Percentiles rank a stretch among this genome's conserved stretches.
Conservation (phyloP, 495 filamentous ascomycete species). For the Apodospora peruviana region DNA sequence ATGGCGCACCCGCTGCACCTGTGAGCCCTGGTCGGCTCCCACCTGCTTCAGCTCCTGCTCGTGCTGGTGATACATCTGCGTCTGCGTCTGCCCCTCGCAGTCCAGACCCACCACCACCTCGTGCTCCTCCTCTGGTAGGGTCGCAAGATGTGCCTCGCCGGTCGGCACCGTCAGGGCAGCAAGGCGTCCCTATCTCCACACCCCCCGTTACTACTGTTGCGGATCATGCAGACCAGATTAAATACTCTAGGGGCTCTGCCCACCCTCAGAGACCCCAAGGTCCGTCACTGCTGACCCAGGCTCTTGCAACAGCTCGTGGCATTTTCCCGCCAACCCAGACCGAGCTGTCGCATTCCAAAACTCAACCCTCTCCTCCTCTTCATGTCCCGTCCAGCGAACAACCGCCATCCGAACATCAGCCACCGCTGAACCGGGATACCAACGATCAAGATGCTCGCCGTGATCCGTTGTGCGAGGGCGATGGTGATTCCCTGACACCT, state of each 20-base stretch:
- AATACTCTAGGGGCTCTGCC: slow-evolving; percentile 39
- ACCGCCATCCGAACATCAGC: slow-evolving; percentile 5
- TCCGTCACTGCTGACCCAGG: slow-evolving; percentile 45
- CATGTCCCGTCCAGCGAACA: slow-evolving; percentile 14
- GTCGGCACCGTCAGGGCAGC: slow-evolving; percentile 20
- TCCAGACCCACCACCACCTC: slow-evolving; percentile 7
- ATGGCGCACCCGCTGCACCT: slow-evolving; percentile 46
- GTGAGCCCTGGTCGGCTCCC: slow-evolving; percentile 35
- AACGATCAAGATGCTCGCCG: slow-evolving; percentile 21
- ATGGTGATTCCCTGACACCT: slow-evolving; percentile 25
- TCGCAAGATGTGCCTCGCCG: slow-evolving; percentile 18
- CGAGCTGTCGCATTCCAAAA: slow-evolving; percentile 22
- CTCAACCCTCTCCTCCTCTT: slow-evolving; percentile 7
- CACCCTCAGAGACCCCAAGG: slow-evolving; percentile 34
- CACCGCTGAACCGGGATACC: slow-evolving; percentile 10
- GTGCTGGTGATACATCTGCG: slow-evolving; percentile 6
- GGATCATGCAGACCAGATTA: slow-evolving; percentile 37
- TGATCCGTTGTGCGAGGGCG: slow-evolving; percentile 20
- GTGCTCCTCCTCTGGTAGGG: slow-evolving; percentile 5
- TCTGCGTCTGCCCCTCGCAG: slow-evolving; percentile 2
- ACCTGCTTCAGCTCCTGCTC: slow-evolving; percentile 18
- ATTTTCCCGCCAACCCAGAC: slow-evolving; percentile 24
- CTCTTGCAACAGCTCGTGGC: slow-evolving; percentile 48
- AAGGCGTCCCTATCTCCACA: slow-evolving; percentile 10
- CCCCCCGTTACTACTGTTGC: slow-evolving; percentile 17